Conservation (phyloP, 768 basidiomycete species). For the Kwoniella mangroviensis region DNA sequence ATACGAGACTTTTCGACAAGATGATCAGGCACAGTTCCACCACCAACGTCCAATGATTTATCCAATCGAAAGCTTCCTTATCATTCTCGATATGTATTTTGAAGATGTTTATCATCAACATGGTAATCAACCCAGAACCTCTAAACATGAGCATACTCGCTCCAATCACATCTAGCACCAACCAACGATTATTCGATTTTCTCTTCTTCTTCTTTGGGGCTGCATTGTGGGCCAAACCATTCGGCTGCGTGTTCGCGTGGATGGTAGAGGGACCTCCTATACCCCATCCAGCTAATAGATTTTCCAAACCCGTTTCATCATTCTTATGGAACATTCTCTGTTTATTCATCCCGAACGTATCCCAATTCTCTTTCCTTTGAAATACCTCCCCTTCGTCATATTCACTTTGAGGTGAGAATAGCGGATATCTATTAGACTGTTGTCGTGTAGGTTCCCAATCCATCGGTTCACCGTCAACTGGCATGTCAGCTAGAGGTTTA, state of each 20-base stretch:
- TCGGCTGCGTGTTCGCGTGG: no score
- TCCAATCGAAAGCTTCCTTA: not conserved
- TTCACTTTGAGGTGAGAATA: slow-evolving; percentile 2
- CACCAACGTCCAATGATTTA: not conserved
- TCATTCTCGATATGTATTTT: not conserved
- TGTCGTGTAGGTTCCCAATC: slow-evolving; percentile 54
- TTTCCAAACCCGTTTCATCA: slow-evolving; percentile 51
- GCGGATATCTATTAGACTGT: slow-evolving; percentile 12
- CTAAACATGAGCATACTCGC: not conserved
- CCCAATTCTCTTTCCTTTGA: slow-evolving; percentile 35
- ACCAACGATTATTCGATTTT: not conserved
- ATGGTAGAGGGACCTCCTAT: slow-evolving; percentile 9
- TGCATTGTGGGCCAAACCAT: no score
- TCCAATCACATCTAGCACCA: not conserved
- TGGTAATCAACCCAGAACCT: not conserved
- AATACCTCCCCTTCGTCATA: slow-evolving; percentile 8
- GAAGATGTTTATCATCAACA: not conserved
- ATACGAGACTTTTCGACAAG: not conserved
- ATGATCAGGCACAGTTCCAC: not conserved
- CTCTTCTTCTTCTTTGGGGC: not conserved
- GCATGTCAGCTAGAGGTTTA: not conserved
- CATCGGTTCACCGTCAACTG: slow-evolving; percentile 43
- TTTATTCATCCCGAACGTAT: slow-evolving; percentile 40
- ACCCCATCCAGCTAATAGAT: slow-evolving; percentile 47
- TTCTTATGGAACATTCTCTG: slow-evolving; percentile 44